Evolutionary conservation across 495 filamentous ascomycete species (phyloP), one percentile per base, ranked within the genome.

Genomic region (Hypoxylon crocopeplum): DNA sequence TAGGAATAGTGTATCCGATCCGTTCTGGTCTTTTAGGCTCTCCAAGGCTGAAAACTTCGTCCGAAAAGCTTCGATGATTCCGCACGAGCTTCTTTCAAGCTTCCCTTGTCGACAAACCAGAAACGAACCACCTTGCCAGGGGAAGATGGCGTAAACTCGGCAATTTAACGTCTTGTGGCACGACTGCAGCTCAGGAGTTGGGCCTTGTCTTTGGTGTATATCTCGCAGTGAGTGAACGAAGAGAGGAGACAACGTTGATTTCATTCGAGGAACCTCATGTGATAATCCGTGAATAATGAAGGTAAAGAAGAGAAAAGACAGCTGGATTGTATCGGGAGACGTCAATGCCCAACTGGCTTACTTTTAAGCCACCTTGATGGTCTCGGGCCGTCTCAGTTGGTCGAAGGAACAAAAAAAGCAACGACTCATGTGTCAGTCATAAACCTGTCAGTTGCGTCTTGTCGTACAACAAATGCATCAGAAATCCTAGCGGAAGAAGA

Each of bases 311-410:
- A 25, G 45, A 55, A 40, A 50, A 22, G 24, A 39, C 7, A 37
- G 8, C 15, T 32, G 2, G 25, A 38, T 4, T 29, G 17, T 30
- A 20, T 24, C 16, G 41, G 36, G 34, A 37, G 22, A 17, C 29
- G 37, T 46, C 41, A 38, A 50, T 64, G 48, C 44, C 60, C 54
- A 64, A 64, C 53, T 24, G 16, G 39, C 7, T 59, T 25, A 17
- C 45, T 59, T 33, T 38, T 22, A 59, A 59, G 49, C 49, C 42
- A 48, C 42, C 19, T 25, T 56, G 33, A 20, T 24, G 21, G 53
- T 40, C 41, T 48, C 42, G 30, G 48, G 24, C 41, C 12, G 54
- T 54, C 45, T 32, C 49, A 49, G 21, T 59, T 29, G 30, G 20
- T 16, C 36, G 42, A 27, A 50, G 29, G 37, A 16, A 24, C 40